Percentiles rank a stretch among this genome's conserved stretches.
Conservation (phyloP, 2,329 filamentous ascomycete genomes). For the Eurotiales sp. region DNA sequence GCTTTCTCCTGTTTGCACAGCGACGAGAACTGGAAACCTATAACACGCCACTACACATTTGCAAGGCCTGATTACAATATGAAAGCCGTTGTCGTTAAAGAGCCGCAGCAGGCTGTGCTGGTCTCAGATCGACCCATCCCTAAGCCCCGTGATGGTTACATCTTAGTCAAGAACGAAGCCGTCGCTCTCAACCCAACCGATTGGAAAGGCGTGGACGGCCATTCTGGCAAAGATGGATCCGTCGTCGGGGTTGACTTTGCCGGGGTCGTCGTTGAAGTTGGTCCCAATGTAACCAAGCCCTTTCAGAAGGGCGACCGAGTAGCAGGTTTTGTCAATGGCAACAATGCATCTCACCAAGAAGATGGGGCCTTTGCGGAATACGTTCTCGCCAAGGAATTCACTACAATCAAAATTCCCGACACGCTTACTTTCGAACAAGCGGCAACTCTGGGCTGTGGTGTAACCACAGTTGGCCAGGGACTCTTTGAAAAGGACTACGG, state of each 20-base stretch:
- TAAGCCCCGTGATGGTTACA: conserved; percentile 7
- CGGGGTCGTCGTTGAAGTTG: conserved; percentile 30
- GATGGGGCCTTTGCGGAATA: conserved; percentile 40
- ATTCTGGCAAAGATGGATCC: conserved; percentile 26
- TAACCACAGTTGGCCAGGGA: conserved; percentile 50
- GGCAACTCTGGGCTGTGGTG: conserved; percentile 49
- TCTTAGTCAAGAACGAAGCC: conserved; percentile 44
- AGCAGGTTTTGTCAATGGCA: conserved; percentile 37
- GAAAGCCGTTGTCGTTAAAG: conserved; percentile 13
- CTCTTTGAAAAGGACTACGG: conserved; percentile 27
- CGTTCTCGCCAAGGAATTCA: conserved; percentile 37
- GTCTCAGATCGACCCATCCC: conserved; percentile 11
- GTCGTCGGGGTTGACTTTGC: conserved; percentile 32
- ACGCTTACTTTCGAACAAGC: conserved; percentile 51
- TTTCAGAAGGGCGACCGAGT: conserved; percentile 32
- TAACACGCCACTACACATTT: not conserved
- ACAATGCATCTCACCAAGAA: conserved; percentile 36
- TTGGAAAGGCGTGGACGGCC: conserved; percentile 46
- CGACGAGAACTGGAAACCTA: not conserved
- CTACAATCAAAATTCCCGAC: conserved; percentile 43
- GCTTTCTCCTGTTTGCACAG: not conserved
- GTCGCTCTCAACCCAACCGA: conserved; percentile 55
- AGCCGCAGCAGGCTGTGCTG: conserved; percentile 9
- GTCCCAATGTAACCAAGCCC: conserved; percentile 26
- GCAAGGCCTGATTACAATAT: no score